Base-by-base conservation (phyloP, 2,329 filamentous ascomycete genomes). In the Coniochaeta hoffmannii region DNA sequence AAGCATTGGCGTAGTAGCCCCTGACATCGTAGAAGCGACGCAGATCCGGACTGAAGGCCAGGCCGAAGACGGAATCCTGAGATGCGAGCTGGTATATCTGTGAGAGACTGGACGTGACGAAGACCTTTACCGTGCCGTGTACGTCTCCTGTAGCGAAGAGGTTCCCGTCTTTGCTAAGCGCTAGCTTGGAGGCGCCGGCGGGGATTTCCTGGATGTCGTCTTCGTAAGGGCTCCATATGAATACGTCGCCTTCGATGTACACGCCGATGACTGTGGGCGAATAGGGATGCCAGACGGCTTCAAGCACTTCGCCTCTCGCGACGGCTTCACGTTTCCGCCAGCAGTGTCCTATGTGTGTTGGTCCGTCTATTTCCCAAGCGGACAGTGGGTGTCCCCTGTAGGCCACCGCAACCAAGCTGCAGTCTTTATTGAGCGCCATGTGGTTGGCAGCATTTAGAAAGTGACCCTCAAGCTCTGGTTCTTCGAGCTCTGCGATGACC, bases 221-320 rank as follows among this genome's bases (percentile, higher is more conserved):
- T 30, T 65, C 53, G 36, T 63, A 59, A 1, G 60, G 61, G n/a
- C 50, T 56, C 64, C 64, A 65, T 55, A 62, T 64, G 55, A 66
- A 64, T n/a, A 65, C 55, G 34, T 55, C 35, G 5, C 62, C 62
- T 34, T 61, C 53, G 5, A 4, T 12, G 15, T 36, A 36, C 24
- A 65, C 59, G 5, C 63, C 63, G 19, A 65, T 34, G 0, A 65
- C 26, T 9, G 61, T 53, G 6, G 44, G 55, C 24, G 36, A 53
- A 19, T 59, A 58, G 4, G 64, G 62, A 56, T 63, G 59, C 63
- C 64, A 65, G 1, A 56, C 57, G 26, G 63, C 36, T n/a, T n/a
- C n/a, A n/a, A n/a, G n/a, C n/a, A n/a, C n/a, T n/a, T n/a, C n/a
- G n/a, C n/a, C n/a, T n/a, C n/a, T n/a, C n/a, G n/a, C n/a, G n/a